Conservation (phyloP, 208 protist species). For the Trypanosoma vivax region DNA sequence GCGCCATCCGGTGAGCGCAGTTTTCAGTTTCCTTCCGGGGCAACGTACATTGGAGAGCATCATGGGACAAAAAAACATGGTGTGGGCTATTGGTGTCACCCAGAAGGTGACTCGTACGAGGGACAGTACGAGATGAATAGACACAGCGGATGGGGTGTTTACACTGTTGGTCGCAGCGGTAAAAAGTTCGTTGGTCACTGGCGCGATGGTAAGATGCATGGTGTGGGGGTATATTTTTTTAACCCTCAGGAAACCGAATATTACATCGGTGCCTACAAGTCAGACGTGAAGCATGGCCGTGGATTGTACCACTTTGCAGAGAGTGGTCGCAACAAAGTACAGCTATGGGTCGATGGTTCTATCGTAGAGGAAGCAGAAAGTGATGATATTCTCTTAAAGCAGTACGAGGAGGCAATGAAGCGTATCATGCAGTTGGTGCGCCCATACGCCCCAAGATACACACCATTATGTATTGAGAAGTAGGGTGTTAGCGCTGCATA, state of each 20-base stretch:
- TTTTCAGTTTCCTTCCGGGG: conserved; percentile 86
- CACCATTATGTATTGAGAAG: conserved; percentile 34
- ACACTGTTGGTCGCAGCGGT: conserved; percentile 77
- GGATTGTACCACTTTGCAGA: conserved; percentile 86
- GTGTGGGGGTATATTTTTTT: conserved; percentile 87
- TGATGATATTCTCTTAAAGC: conserved; percentile 29
- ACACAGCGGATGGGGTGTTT: conserved; percentile 88
- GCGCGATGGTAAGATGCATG: conserved; percentile 84
- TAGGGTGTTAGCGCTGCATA: background rate
- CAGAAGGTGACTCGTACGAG: conserved; percentile 85
- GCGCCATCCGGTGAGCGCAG: conserved; percentile 59
- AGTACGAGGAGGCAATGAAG: conserved; percentile 50
- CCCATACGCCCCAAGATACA: conserved; percentile 62
- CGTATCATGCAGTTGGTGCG: conserved; percentile 57
- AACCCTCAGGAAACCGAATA: conserved; percentile 83
- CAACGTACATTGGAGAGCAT: conserved; percentile 85
- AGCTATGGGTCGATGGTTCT: conserved; percentile 71
- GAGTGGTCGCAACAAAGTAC: conserved; percentile 53
- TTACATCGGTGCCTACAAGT: conserved; percentile 73
- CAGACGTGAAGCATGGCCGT: conserved; percentile 79
- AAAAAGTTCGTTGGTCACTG: conserved; percentile 86
- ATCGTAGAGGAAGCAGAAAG: conserved; percentile 60
- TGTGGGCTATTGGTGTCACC: conserved; percentile 80
- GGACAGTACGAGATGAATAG: conserved; percentile 84
- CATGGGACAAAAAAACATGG: conserved; percentile 86